Conservation (phyloP, 2,329 filamentous ascomycete species). For the Colletotrichum salicis region DNA sequence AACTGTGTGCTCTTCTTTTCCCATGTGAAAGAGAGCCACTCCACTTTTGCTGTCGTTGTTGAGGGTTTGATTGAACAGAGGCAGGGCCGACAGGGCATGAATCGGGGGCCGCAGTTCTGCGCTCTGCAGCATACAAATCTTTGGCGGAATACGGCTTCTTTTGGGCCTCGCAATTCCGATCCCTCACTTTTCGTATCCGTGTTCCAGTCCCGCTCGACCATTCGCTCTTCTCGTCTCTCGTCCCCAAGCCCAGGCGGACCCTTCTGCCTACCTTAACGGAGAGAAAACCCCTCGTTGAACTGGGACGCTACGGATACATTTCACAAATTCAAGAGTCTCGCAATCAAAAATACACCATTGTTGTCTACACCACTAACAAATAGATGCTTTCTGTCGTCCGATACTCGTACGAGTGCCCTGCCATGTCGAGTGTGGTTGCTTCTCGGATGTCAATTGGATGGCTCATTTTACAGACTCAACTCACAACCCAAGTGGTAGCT, state of each 20-base stretch:
- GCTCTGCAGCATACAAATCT: background rate
- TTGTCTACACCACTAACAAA: background rate
- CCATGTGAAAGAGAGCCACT: slow-evolving; percentile 31
- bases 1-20: slow-evolving; percentile 11
- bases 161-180: slow-evolving; percentile 3
- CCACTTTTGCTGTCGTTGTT: slow-evolving; percentile 33
- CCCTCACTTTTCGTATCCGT: slow-evolving; percentile 30
- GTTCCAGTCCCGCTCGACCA: slow-evolving; percentile 19
- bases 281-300: background rate
- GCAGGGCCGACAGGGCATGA: slow-evolving; percentile 14
- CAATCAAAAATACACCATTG: background rate
- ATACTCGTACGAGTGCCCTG: background rate
- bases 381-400: background rate
- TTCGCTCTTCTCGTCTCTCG: background rate
- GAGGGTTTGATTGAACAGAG: slow-evolving; percentile 26
- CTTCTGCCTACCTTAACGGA: background rate
- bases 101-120: slow-evolving; percentile 11
- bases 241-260: background rate
- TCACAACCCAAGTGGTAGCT: background rate
- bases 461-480: background rate
- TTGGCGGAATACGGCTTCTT: background rate
- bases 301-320: background rate
- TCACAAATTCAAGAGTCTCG: too few relatives aligned
- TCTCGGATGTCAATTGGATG: background rate
- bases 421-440: background rate